Percentiles rank a stretch among this genome's conserved stretches.
Evolutionary conservation across 345 rosid species (phyloP).

Genomic region (Toxicodendron radicans): DNA sequence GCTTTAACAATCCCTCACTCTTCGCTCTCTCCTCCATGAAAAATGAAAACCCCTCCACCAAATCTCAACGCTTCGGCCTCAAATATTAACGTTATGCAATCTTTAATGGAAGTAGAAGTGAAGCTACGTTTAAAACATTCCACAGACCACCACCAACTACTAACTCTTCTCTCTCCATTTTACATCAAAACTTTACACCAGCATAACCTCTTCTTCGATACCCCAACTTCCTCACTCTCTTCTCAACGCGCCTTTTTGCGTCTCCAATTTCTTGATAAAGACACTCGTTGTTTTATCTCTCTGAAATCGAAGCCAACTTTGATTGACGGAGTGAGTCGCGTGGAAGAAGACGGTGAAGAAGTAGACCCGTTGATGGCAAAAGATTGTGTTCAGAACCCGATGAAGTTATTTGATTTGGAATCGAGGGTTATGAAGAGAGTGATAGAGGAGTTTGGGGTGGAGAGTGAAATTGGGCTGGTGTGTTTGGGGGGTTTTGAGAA

Average conservation of each 20-base stretch:
- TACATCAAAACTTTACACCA: conserved; percentile 64
- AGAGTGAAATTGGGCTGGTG: conserved; percentile 41
- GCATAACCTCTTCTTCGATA: conserved; percentile 72
- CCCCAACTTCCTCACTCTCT: conserved; percentile 51
- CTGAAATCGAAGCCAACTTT: conserved; percentile 67
- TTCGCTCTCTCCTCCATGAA: conserved; percentile 28
- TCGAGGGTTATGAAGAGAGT: conserved; percentile 69
- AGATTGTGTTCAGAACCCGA: conserved; percentile 51
- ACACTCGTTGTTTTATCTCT: conserved; percentile 52
- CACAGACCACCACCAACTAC: conserved; percentile 44
- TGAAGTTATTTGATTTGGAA: conserved; percentile 36
- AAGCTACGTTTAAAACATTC: conserved; percentile 61
- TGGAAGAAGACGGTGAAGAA: conserved; percentile 88
- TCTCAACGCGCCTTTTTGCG: conserved; percentile 62
- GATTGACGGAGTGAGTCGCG: conserved; percentile 76
- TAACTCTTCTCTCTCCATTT: conserved; percentile 51
- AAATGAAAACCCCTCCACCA: conserved; percentile 31
- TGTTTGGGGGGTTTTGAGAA: conserved; percentile 90
- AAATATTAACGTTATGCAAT: conserved; percentile 21
- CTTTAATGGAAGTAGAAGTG: conserved; percentile 79
- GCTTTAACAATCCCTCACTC: conserved; percentile 63
- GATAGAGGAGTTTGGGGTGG: conserved; percentile 64
- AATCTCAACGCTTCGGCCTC: conserved; percentile 69
- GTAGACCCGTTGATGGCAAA: conserved; percentile 39
- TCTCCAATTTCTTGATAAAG: conserved; percentile 52